Evolutionary conservation across 352 stramenopile species (phyloP).

Genomic region (Phytophthora sp.): DNA sequence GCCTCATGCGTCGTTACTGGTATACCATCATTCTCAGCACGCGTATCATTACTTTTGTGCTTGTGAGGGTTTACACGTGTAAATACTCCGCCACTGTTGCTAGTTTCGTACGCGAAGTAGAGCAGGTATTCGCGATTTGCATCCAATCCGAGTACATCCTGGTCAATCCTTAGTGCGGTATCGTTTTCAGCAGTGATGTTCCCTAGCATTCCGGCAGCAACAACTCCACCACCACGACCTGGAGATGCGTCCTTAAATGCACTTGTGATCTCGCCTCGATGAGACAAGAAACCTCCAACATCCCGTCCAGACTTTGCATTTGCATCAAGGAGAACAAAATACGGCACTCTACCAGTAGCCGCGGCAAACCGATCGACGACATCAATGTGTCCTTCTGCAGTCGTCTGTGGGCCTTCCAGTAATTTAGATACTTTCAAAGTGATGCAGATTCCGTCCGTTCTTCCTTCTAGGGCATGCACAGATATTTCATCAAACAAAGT

Average conservation of each 20-base stretch:
- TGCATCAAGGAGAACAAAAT: constrained; percentile 69
- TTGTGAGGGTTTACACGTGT: constrained; percentile 72
- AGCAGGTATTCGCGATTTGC: constrained; percentile 63
- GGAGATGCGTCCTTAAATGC: constrained; percentile 26
- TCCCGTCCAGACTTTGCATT: constrained; percentile 38
- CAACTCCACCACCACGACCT: constrained; percentile 41
- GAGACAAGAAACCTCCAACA: constrained; percentile 11
- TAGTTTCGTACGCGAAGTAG: constrained; percentile 82
- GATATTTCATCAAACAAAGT: constrained; percentile 58
- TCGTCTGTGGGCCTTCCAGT: constrained; percentile 23
- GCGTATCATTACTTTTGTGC: constrained; percentile 45
- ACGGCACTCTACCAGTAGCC: constrained; percentile 48
- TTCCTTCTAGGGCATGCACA: constrained; percentile 42
- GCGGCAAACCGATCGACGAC: constrained; percentile 25
- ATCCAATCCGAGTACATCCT: constrained; percentile 42
- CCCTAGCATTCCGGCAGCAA: constrained; percentile 51
- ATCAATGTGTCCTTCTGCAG: not conserved
- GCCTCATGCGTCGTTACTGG: constrained; percentile 58
- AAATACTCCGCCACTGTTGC: constrained; percentile 68
- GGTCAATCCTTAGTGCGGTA: constrained; percentile 46
- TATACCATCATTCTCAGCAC: constrained; percentile 50
- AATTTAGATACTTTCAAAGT: constrained; percentile 64
- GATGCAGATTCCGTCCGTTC: constrained; percentile 55
- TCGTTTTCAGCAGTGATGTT: constrained; percentile 53
- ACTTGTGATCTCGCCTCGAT: constrained; percentile 25